Evolutionary conservation across 2,329 filamentous ascomycete species (phyloP).

Genomic region (Colletotrichum sp.): DNA sequence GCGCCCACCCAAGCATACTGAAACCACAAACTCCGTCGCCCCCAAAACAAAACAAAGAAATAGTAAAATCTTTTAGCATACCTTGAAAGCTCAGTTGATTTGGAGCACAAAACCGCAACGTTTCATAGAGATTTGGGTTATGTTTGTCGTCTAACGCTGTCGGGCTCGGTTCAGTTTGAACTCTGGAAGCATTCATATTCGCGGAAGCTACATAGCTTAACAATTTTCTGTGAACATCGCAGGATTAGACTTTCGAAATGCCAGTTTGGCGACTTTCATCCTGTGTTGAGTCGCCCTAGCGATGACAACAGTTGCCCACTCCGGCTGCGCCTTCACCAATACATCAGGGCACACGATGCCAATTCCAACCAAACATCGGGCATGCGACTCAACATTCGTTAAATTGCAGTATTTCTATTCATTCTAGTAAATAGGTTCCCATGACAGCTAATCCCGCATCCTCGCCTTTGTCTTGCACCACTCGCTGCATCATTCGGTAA

Average conservation of each 20-base stretch:
- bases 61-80: too few species aligned
- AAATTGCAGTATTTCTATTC: not conserved
- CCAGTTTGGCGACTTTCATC: not conserved
- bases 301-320: not conserved
- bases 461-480: constrained; percentile 19
- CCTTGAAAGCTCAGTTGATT: too few species aligned
- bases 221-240: not conserved
- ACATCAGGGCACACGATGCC: not conserved
- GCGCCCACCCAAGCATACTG: too few species aligned
- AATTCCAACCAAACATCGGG: not conserved
- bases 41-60: too few species aligned
- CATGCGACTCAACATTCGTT: too few species aligned
- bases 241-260: not conserved
- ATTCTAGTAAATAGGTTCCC: not conserved
- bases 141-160: not conserved
- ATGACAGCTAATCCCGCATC: constrained; percentile 4
- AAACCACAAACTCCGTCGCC: too few species aligned
- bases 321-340: not conserved
- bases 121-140: not conserved
- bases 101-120: not conserved
- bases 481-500: constrained; percentile 14
- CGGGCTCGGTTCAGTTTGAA: not conserved
- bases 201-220: not conserved
- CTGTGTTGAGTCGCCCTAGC: not conserved
- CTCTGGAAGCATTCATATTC: not conserved